phyloP scores from a whole-genome alignment of 1,139 yeast species.

The Debaryomycetaceae sp. region DNA sequence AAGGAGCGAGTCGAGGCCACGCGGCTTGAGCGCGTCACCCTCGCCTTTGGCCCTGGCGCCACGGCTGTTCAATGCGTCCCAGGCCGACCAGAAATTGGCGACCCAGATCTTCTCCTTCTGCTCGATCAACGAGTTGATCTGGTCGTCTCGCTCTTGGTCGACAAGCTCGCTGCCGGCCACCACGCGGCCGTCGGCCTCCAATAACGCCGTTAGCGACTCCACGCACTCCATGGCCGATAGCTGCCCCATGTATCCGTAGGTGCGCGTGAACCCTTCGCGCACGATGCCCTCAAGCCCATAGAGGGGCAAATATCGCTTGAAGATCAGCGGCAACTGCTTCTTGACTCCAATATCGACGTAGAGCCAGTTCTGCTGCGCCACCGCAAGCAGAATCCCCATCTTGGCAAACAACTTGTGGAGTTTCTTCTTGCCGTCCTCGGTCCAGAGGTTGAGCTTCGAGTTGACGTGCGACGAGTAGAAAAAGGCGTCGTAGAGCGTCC shows the following conservation, averaged over 20 bases:
- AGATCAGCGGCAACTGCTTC: constrained; percentile 64
- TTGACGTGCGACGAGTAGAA: constrained; percentile 86
- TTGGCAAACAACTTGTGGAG: constrained; percentile 89
- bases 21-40: no score
- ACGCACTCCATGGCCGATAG: constrained; percentile 92
- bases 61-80: constrained; percentile 68
- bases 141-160: no score
- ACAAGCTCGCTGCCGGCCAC: constrained; percentile 17
- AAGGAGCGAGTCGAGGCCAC: constrained; percentile 54
- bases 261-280: constrained; percentile 80
- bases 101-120: constrained; percentile 73
- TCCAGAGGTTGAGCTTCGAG: constrained; percentile 83
- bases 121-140: constrained; percentile 40
- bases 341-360: constrained; percentile 83
- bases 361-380: constrained; percentile 89
- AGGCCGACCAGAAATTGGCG: constrained; percentile 87
- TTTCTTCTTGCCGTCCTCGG: constrained; percentile 84
- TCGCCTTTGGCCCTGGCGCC: constrained; percentile 16
- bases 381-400: constrained; percentile 89
- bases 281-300: constrained; percentile 83
- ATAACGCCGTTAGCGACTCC: constrained; percentile 77
- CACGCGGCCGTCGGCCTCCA: constrained; percentile 57
- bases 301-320: constrained; percentile 63
- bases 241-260: constrained; percentile 83
- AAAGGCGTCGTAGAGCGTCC: constrained; percentile 90